Evolutionary conservation across 1,284 basidiomycete species (phyloP), one percentile per base, ranked within the genome.

Genomic region (Heterobasidion parviporum): DNA sequence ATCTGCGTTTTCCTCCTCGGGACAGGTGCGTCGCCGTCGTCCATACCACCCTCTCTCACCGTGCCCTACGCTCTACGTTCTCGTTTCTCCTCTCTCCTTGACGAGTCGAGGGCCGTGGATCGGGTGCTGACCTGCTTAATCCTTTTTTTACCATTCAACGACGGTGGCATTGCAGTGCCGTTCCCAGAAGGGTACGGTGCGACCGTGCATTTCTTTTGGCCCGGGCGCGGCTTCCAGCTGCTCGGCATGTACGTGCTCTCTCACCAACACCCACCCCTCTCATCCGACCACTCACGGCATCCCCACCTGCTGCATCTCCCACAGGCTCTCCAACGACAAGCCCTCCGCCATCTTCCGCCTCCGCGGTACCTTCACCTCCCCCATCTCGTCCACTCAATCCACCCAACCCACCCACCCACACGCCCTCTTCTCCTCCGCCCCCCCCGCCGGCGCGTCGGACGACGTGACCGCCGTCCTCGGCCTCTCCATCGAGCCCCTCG

Each of bases 291-390:
- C 32, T 18, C 1, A 15, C 54, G 4, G 18, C 18, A 18, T 18
- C 1, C 18, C 18, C 18, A 18, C 18, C 18, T 5, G 26, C 5
- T 26, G 2, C 1, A 26, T 26, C 1, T 3, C 26, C 26, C 26
- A 26, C 61, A 94, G 92, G 77, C 76, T 97, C 41, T 93, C 92
- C 2, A 94, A 94, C 67, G 85, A 89, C 18, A 95, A 95, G 66
- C 93, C 93, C 0, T 94, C 92, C 1, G 87, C 92, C 1, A 94
- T 97, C 64, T 96, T 94, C 74, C 87, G 92, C 15, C 78, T 96
- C 15, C 82, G 87, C 8, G 85, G 80, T 52, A 83, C 78, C 50
- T 87, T 83, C 69, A 72, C 75, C n/a, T 68, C 80, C 8, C 66
- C 72, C 56, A 59, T 74, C 58, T 63, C 26, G 2, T 3, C 26